Conservation (phyloP, 768 basidiomycete species). For the Gloeophyllum trabeum region DNA sequence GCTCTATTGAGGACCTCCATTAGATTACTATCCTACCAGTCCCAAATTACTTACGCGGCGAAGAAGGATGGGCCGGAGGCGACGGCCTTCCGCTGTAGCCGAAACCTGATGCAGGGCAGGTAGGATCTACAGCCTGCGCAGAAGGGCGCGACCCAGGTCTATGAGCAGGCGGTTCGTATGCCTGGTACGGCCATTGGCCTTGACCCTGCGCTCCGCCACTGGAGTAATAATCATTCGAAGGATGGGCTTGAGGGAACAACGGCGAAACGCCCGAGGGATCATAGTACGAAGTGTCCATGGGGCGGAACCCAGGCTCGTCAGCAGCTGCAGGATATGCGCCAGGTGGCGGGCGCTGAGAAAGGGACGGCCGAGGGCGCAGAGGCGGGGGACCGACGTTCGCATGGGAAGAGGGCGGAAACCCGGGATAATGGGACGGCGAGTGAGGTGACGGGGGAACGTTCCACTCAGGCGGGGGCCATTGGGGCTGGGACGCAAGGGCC, state of each 20-base stretch:
- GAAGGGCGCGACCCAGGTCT: slow-evolving; percentile 1
- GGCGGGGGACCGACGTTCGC: neutral
- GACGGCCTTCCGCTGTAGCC: slow-evolving; percentile 1
- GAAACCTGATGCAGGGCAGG: slow-evolving; percentile 5
- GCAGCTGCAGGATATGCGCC: neutral
- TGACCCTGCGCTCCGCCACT: neutral
- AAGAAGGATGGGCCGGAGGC: neutral
- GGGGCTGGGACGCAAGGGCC: slow-evolving; percentile 14
- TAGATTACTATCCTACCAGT: neutral
- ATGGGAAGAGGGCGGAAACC: neutral
- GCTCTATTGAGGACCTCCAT: neutral
- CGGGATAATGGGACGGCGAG: slow-evolving; percentile 4
- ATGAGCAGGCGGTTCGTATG: neutral
- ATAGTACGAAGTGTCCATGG: neutral
- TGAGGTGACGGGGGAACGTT: slow-evolving; percentile 11
- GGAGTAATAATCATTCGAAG: neutral
- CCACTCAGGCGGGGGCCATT: slow-evolving; percentile 37
- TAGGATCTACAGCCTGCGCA: slow-evolving; percentile 5
- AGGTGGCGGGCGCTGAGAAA: neutral
- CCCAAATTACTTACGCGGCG: slow-evolving; percentile 2
- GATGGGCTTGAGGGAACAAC: neutral
- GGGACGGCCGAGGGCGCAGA: neutral
- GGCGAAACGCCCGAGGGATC: neutral
- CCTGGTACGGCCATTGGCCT: neutral
- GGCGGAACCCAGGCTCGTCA: neutral